Percentiles rank a stretch among this genome's conserved stretches.
Conservation (phyloP, 1,139 yeast species). For the Debaryomyces sp. region DNA sequence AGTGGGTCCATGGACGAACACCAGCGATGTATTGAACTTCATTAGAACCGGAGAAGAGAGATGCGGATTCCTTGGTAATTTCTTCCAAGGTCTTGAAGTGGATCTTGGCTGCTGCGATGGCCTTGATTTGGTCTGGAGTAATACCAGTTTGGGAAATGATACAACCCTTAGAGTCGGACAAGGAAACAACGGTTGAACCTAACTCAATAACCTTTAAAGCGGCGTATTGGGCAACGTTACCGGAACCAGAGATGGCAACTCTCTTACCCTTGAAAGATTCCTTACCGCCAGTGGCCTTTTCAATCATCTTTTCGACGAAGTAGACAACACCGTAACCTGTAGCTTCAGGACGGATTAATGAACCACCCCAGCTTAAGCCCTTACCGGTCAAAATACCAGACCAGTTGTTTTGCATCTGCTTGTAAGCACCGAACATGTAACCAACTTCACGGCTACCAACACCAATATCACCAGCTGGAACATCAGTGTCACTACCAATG, state of each 20-base stretch:
- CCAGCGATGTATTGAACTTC: constrained; percentile 79
- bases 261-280: constrained; percentile 90
- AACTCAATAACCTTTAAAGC: constrained; percentile 96
- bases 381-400: constrained; percentile 98
- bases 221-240: constrained; percentile 99
- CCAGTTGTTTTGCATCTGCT: constrained; percentile 87
- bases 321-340: constrained; percentile 98
- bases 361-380: constrained; percentile 98
- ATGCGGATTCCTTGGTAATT: constrained; percentile 57
- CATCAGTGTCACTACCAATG: constrained; percentile 97
- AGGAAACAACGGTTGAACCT: constrained; percentile 92
- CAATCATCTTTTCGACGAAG: constrained; percentile 97
- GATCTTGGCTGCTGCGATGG: constrained; percentile 80
- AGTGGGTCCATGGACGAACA: constrained; percentile 95
- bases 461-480: constrained; percentile 96
- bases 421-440: constrained; percentile 95
- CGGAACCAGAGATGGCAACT: constrained; percentile 96
- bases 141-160: constrained; percentile 79
- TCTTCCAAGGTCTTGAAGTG: constrained; percentile 76
- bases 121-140: constrained; percentile 75
- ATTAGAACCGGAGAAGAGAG: constrained; percentile 58
- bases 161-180: constrained; percentile 93
- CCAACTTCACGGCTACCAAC: constrained; percentile 93
- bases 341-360: constrained; percentile 98
- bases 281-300: constrained; percentile 85